Conservation (phyloP, 306 rosid genomes). For the Begonia fuchsioides region DNA sequence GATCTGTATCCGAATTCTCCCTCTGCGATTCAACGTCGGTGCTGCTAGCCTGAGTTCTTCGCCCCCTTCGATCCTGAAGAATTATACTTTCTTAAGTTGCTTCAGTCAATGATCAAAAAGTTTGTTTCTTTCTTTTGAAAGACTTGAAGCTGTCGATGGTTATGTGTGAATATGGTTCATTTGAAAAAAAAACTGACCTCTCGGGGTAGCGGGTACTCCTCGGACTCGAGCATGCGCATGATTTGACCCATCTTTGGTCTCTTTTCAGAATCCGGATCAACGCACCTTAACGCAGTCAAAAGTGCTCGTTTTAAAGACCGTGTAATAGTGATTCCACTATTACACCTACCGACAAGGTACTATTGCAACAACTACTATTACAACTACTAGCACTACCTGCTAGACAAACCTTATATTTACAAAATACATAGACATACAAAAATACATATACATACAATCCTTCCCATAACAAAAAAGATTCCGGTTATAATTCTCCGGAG, state of each 20-base stretch:
- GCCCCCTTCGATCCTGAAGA: constrained; percentile 69
- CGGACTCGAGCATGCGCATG: constrained; percentile 88
- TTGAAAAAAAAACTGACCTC: constrained; percentile 41
- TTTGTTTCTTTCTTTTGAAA: neutral
- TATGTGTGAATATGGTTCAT: no score
- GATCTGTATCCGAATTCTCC: constrained; percentile 64
- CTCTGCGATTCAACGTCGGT: constrained; percentile 63
- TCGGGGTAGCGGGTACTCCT: constrained; percentile 72
- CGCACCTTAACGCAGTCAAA: constrained; percentile 82
- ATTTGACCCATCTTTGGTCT: constrained; percentile 93
- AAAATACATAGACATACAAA: no score
- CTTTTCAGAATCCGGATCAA: constrained; percentile 87
- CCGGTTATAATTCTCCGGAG: no score
- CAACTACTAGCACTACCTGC: no score
- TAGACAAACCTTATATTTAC: no score
- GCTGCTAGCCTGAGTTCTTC: constrained; percentile 52
- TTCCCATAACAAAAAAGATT: no score
- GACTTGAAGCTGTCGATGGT: no score
- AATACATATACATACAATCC: no score
- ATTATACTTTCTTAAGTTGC: neutral
- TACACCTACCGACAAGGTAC: no score
- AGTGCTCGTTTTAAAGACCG: constrained; percentile 74
- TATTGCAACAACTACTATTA: no score
- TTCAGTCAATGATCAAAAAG: neutral
- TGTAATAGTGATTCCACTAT: no score